Conservation (phyloP, 1,284 basidiomycete genomes). For the Retiboletus fuscus region DNA sequence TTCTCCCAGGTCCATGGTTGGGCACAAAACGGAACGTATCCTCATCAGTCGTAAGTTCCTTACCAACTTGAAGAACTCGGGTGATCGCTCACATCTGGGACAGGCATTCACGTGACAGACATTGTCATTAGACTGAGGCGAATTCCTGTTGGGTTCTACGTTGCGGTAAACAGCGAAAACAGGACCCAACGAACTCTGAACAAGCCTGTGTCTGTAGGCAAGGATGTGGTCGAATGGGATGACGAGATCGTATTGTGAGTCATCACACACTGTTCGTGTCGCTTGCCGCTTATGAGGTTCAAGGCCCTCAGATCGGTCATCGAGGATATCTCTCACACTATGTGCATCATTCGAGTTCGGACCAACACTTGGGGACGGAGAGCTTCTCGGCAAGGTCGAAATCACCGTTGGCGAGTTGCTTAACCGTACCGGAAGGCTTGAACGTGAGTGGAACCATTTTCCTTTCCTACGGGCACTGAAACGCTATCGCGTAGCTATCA, state of each 20-base stretch:
- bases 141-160: constrained; percentile 13
- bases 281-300: too few species aligned
- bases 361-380: too few species aligned
- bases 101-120: constrained; percentile 6
- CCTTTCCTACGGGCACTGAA: too few species aligned
- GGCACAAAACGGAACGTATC: not conserved
- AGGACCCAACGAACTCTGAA: not conserved
- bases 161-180: not conserved
- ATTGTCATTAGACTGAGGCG: not conserved
- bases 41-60: constrained; percentile 4
- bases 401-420: too few species aligned
- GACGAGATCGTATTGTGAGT: constrained; percentile 15
- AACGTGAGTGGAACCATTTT: too few species aligned
- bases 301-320: too few species aligned
- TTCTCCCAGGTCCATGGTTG: not conserved
- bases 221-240: constrained; percentile 13
- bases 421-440: too few species aligned
- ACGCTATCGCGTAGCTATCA: too few species aligned
- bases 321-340: too few species aligned
- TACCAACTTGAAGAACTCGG: not conserved
- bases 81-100: not conserved
- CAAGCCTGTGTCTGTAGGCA: not conserved
- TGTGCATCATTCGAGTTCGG: too few species aligned
- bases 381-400: too few species aligned
- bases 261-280: not conserved